Base-by-base conservation (phyloP, 257 asterid species). In the Ehretia macrophylla region DNA sequence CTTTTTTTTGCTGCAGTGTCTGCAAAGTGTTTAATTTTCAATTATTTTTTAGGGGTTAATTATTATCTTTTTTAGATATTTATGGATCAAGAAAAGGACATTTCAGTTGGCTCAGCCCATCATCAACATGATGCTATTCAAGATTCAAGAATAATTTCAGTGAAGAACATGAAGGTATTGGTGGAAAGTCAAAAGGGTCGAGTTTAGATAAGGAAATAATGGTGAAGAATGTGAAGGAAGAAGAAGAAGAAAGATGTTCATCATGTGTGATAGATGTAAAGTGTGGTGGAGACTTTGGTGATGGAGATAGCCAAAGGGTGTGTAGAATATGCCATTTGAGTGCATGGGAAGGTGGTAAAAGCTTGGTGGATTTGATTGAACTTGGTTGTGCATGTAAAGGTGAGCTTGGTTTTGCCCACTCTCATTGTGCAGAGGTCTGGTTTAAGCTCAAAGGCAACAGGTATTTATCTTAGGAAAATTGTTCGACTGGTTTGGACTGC, bases 311-410 rank as follows among this genome's bases (percentile, higher is more conserved):
- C 56, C 81, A 72, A 60, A 74, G 72, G 69, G 67, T 79, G 5
- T 86, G 97, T 44, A 75, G 94, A 55, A 79, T 91, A 63, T 91
- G 98, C 60, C 98, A 88, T 71, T 68, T 85, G 85, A 87, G 58
- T 70, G 76, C 73, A 8, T 75, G 72, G 69, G 95, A 86, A 58
- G 68, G 58, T 56, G 83, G 75, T 4, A 59, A 70, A 17, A 58
- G 46, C 52, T 56, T 54, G 20, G 44, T 27, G n/a, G 94, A 79
- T 65, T 68, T 92, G 77, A 76, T 81, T 60, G 90, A 82, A 80
- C 82, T 92, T 65, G 97, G 97, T 19, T 92, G 98, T 72, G 95
- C 84, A 8, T 88, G 98, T 73, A 86, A 83, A 70, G 98, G 97
- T 35, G 97, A 92, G 72, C 88, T 88, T 55, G 88, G 87, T 19